Percentiles rank a stretch among this genome's conserved stretches.
Evolutionary conservation across 2,329 filamentous ascomycete genomes (phyloP).

Genomic region (Cordyceps pruinosa): DNA sequence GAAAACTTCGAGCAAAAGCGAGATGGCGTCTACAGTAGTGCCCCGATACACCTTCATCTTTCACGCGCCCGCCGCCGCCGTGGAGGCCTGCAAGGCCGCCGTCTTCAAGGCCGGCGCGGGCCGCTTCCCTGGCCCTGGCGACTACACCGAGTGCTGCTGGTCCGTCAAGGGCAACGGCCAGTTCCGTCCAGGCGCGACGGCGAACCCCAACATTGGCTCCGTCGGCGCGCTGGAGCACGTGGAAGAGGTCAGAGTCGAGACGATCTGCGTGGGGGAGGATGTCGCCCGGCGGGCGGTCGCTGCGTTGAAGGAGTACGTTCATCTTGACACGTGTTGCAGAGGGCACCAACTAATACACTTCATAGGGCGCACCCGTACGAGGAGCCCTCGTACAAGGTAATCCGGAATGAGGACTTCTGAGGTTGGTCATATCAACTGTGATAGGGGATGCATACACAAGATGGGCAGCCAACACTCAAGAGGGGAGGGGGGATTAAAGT

Average conservation of each 20-base stretch:
- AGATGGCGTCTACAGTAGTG: neutral
- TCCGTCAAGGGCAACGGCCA: conserved; percentile 51
- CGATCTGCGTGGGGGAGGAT: conserved; percentile 53
- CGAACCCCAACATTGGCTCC: conserved; percentile 57
- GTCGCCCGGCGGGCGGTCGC: conserved; percentile 49
- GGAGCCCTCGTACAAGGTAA: conserved; percentile 42
- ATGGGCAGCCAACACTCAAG: too few relatives aligned
- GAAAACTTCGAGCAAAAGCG: neutral
- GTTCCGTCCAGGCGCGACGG: conserved; percentile 54
- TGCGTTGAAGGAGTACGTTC: conserved; percentile 56
- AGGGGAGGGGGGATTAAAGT: too few relatives aligned
- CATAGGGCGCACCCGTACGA: conserved; percentile 45
- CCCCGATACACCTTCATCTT: conserved; percentile 39
- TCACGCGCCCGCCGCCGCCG: conserved; percentile 37
- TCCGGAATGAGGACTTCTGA: conserved; percentile 42
- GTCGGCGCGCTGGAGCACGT: conserved; percentile 51
- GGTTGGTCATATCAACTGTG: too few relatives aligned
- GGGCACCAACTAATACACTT: neutral
- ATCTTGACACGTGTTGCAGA: neutral
- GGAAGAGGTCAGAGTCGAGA: conserved; percentile 56
- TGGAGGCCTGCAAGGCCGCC: conserved; percentile 46
- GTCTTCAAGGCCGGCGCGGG: conserved; percentile 54
- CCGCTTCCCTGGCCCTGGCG: conserved; percentile 40
- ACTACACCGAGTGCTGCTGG: conserved; percentile 51
- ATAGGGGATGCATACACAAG: too few relatives aligned